Evolutionary conservation across 352 stramenopile genomes (phyloP), one percentile per base, ranked within the genome.

Genomic region (Globisporangium orthogonon): DNA sequence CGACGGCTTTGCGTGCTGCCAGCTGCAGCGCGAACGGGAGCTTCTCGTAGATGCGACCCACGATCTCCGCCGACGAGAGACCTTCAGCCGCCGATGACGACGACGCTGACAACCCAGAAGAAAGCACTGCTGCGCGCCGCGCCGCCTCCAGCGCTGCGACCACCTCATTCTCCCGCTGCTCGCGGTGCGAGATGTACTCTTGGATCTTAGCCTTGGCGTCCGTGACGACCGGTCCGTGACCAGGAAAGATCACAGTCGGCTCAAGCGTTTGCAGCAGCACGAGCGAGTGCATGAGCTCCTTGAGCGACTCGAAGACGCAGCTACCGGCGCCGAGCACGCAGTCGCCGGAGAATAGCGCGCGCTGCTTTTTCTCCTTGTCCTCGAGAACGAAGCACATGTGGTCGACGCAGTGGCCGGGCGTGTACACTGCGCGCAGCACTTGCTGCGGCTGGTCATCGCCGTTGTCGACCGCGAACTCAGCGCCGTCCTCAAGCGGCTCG

Each of bases 381-480:
- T 71, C 45, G 29, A 95, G 54, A 10, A 91, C 29, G 33, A 96
- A 94, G 58, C 80, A 88, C 47, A 91, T 73, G 63, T 96, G 86
- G 60, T 97, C 87, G 53, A 78, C 77, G 56, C 81, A 91, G 60
- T 97, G 88, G 28, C 87, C 88, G 7, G 88, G 87, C 47, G 86
- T 93, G 65, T 87, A 86, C 51, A 95, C 60, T 0, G 71, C 75
- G 7, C 59, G 75, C 7, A 96, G 54, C 9, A 76, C 52, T 3
- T 60, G 33, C 5, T 43, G 37, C 33, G 44, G 5, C 29, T 56
- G 41, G 4, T 18, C 46, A 6, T 47, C 52, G 10, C 14, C 18
- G 5, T 40, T 47, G 2, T 62, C 55, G 11, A 78, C 68, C 23
- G 53, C 41, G 23, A 91, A 83, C 39, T 66, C 56, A n/a, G 73